Evolutionary conservation across 1,284 basidiomycete genomes (phyloP).

Genomic region (Hemileia vastatrix): DNA sequence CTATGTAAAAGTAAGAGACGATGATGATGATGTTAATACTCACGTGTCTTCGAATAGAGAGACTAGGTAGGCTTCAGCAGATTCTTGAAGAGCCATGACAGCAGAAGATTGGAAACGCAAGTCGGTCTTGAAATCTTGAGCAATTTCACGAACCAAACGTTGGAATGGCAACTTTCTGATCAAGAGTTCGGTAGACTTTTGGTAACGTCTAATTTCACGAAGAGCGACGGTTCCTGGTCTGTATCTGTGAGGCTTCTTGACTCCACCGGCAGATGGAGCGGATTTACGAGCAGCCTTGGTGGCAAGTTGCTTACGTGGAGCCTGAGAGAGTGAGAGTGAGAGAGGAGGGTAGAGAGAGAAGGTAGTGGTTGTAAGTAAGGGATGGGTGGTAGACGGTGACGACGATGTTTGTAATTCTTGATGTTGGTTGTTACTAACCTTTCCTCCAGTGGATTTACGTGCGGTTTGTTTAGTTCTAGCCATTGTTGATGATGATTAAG

Average conservation of each 20-base stretch:
- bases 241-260: conserved; percentile 59
- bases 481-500: conserved; percentile 25
- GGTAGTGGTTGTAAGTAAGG: not conserved
- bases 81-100: conserved; percentile 72
- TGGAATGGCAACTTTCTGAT: conserved; percentile 48
- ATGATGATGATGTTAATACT: not conserved
- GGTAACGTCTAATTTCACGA: conserved; percentile 86
- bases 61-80: conserved; percentile 56
- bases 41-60: conserved; percentile 40
- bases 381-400: not conserved
- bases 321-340: conserved; percentile 41
- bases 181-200: conserved; percentile 54
- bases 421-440: conserved; percentile 52
- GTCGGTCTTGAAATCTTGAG: conserved; percentile 54
- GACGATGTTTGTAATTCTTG: not conserved
- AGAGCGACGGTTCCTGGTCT: conserved; percentile 55
- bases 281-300: conserved; percentile 50
- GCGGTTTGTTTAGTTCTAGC: conserved; percentile 54
- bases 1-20: not conserved
- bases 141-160: conserved; percentile 36
- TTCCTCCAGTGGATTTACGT: conserved; percentile 53
- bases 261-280: conserved; percentile 51
- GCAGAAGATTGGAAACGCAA: conserved; percentile 63
- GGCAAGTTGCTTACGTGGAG: conserved; percentile 51
- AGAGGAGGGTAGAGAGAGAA: too few species aligned